Percentiles rank a stretch among this genome's conserved stretches.
These are phyloP conservation scores for Neonectria punicea DNA, from an alignment of 2,329 filamentous ascomycete species.

Conservation along the genomic window DNA sequence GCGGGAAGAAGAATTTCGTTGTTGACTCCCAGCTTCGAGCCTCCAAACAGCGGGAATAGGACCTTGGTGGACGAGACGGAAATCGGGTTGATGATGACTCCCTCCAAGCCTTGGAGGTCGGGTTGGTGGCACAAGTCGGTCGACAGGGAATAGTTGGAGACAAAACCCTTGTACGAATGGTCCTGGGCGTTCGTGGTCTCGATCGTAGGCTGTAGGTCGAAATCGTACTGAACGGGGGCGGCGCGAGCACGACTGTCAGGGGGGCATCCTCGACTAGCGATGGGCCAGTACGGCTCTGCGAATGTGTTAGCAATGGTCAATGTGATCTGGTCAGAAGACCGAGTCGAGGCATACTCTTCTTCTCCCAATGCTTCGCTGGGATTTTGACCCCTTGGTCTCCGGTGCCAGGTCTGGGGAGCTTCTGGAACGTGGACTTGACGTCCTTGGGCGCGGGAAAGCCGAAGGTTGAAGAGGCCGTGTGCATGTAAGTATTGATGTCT, in stretches of 20 bases:
- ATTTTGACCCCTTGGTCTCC: conserved; percentile 48
- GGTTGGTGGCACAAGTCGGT: conserved; percentile 74
- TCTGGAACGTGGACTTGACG: conserved; percentile 56
- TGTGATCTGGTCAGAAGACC: not conserved
- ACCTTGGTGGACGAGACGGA: conserved; percentile 65
- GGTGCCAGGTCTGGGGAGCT: conserved; percentile 52
- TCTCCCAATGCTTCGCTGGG: conserved; percentile 60
- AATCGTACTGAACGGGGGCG: conserved; percentile 55
- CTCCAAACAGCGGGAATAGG: conserved; percentile 73
- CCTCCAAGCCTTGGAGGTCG: conserved; percentile 70
- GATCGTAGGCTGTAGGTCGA: conserved; percentile 57
- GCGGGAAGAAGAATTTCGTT: conserved; percentile 77
- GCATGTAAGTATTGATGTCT: conserved; percentile 65
- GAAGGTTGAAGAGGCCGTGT: conserved; percentile 60
- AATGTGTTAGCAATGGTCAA: conserved; percentile 18
- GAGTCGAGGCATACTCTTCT: conserved; percentile 54
- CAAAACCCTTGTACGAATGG: conserved; percentile 66
- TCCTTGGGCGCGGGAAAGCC: conserved; percentile 56
- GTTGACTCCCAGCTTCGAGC: conserved; percentile 75
- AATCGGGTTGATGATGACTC: conserved; percentile 71
- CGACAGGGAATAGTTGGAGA: conserved; percentile 70
- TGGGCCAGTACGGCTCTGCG: conserved; percentile 65
- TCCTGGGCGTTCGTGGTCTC: conserved; percentile 57
- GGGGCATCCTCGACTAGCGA: conserved; percentile 68
- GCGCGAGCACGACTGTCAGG: conserved; percentile 70